These are phyloP conservation scores for Tolypocladium pustulatum DNA, from an alignment of 2,329 filamentous ascomycete genomes.

Conservation along the genomic window DNA sequence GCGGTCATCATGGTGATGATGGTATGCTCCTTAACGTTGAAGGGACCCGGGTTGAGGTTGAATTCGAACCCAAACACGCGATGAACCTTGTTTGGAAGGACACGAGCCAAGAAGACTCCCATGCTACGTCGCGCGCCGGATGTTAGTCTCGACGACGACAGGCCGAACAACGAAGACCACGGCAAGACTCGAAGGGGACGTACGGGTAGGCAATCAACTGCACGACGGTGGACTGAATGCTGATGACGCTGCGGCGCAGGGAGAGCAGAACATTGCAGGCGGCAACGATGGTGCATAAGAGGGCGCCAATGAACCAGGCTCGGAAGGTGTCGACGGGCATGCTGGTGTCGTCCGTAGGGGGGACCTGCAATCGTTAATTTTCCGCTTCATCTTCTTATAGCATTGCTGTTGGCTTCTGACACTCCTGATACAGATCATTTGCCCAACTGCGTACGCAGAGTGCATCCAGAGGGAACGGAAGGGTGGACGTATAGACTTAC, in stretches of 20 bases:
- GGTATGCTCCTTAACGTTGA: slow-evolving; percentile 37
- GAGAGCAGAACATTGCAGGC: slow-evolving; percentile 44
- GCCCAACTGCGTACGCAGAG: too few relatives aligned
- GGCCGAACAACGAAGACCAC: neutral
- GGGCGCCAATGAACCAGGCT: slow-evolving; percentile 47
- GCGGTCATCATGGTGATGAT: slow-evolving; percentile 35
- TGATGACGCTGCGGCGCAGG: slow-evolving; percentile 36
- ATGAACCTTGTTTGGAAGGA: slow-evolving; percentile 18
- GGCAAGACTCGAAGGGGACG: neutral
- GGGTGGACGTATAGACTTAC: slow-evolving; percentile 1
- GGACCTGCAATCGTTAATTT: neutral
- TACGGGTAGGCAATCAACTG: slow-evolving; percentile 43
- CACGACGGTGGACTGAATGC: slow-evolving; percentile 41
- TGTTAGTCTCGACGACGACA: neutral
- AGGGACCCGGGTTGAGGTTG: slow-evolving; percentile 28
- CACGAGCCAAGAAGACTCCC: slow-evolving; percentile 19
- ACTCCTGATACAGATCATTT: too few relatives aligned
- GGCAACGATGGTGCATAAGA: slow-evolving; percentile 47
- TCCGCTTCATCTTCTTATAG: too few relatives aligned
- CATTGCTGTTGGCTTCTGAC: too few relatives aligned
- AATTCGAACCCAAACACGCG: slow-evolving; percentile 19
- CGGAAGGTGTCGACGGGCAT: slow-evolving; percentile 46
- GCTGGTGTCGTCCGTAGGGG: slow-evolving; percentile 35
- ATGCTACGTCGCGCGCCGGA: slow-evolving; percentile 11
- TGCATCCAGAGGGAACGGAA: neutral